These are phyloP conservation scores for Aspergillus aculeatus DNA, from an alignment of 2,329 filamentous ascomycete genomes.

Conservation along the genomic window DNA sequence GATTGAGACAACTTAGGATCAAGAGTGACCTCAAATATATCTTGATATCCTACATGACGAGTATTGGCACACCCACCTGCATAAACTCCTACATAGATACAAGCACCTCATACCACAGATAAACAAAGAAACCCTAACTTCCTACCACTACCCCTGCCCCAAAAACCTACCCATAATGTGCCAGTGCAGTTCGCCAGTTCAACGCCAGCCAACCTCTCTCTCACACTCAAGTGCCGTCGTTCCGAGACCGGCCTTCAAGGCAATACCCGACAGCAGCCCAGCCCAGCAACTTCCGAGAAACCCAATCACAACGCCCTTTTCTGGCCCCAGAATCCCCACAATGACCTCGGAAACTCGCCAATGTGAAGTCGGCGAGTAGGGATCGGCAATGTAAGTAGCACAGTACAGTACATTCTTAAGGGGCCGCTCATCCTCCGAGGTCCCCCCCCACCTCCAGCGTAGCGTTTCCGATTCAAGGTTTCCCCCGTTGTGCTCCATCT, in stretches of 20 bases:
- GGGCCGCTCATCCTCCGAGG: background rate
- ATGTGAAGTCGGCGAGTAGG: background rate
- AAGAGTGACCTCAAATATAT: too few relatives aligned
- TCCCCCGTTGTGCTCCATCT: background rate
- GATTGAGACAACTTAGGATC: too few relatives aligned
- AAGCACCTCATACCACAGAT: too few relatives aligned
- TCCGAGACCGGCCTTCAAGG: background rate
- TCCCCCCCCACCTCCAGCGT: background rate
- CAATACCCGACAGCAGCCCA: background rate
- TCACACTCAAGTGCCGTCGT: background rate
- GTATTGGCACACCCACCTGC: too few relatives aligned
- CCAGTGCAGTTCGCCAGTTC: too few relatives aligned
- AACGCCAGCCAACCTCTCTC: too few relatives aligned
- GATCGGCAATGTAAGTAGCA: background rate
- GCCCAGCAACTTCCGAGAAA: constrained; percentile 16
- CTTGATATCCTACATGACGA: too few relatives aligned
- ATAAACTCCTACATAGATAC: too few relatives aligned
- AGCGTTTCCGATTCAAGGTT: too few relatives aligned
- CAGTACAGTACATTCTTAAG: constrained; percentile 2
- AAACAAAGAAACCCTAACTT: too few relatives aligned
- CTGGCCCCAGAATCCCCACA: background rate
- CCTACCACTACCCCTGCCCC: too few relatives aligned
- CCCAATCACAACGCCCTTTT: constrained; percentile 12
- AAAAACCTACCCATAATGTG: too few relatives aligned
- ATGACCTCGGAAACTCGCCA: constrained; percentile 13